Evolutionary conservation across 1,284 basidiomycete species (phyloP).

Genomic region (Rhizoctonia solani): DNA sequence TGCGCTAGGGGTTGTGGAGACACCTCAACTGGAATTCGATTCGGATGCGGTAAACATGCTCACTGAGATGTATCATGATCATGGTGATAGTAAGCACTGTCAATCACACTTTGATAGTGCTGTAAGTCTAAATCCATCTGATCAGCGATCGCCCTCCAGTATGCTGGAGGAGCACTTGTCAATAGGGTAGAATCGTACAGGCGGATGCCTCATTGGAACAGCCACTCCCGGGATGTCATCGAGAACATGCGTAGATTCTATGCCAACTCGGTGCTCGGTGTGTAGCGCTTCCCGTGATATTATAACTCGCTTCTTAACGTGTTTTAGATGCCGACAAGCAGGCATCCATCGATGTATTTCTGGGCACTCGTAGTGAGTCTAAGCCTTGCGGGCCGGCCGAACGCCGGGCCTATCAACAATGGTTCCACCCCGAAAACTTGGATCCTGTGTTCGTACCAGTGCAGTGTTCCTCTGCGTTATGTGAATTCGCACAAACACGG

Average conservation of each 20-base stretch:
- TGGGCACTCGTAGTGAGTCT: constrained; percentile 75
- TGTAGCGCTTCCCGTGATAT: constrained; percentile 36
- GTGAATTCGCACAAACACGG: constrained; percentile 57
- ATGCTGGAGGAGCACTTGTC: constrained; percentile 94
- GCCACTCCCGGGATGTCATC: constrained; percentile 95
- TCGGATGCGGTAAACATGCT: constrained; percentile 96
- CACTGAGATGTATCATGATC: constrained; percentile 99
- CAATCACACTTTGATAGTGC: too few relatives aligned
- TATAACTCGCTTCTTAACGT: neutral
- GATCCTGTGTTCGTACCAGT: constrained; percentile 61
- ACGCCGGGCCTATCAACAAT: constrained; percentile 73
- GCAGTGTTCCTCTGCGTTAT: constrained; percentile 59
- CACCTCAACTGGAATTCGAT: constrained; percentile 86
- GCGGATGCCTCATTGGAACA: constrained; percentile 96
- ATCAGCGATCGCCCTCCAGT: constrained; percentile 90
- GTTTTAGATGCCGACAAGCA: constrained; percentile 92
- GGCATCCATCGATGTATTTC: constrained; percentile 94
- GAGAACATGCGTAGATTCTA: constrained; percentile 97
- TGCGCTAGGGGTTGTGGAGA: constrained; percentile 86
- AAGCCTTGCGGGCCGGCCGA: constrained; percentile 45
- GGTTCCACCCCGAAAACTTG: constrained; percentile 78
- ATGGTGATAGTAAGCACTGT: constrained; percentile 77
- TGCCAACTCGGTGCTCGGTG: constrained; percentile 89
- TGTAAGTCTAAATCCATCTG: neutral
- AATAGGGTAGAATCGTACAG: constrained; percentile 97